Percentiles rank a stretch among this genome's conserved stretches.
Evolutionary conservation across 2,329 filamentous ascomycete genomes (phyloP).

Genomic region (Clonostachys chloroleuca): DNA sequence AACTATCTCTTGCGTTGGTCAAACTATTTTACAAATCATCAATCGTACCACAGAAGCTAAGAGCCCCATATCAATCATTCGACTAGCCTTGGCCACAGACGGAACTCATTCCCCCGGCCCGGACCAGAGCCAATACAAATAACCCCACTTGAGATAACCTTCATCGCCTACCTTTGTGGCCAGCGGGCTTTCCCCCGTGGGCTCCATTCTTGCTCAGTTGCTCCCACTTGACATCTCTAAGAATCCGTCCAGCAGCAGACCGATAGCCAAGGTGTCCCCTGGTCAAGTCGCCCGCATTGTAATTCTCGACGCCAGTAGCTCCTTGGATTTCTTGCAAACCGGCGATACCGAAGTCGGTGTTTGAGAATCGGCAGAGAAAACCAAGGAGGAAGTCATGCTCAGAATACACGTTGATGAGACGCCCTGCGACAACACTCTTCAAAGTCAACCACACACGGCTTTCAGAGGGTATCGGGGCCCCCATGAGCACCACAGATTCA

Average conservation of each 20-base stretch:
- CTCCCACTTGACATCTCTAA: conserved; percentile 66
- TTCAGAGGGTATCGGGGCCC: conserved; percentile 72
- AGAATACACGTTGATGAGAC: conserved; percentile 88
- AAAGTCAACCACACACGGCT: conserved; percentile 71
- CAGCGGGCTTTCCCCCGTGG: no score
- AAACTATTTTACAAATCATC: no score
- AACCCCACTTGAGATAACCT: no score
- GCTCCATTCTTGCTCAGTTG: conserved; percentile 40
- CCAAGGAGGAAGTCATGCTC: conserved; percentile 83
- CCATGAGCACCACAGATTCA: conserved; percentile 82
- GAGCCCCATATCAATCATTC: no score
- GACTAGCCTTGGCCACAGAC: no score
- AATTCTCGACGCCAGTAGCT: conserved; percentile 62
- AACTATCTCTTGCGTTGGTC: no score
- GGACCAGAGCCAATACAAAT: no score
- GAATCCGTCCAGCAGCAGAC: conserved; percentile 59
- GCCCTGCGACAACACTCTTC: conserved; percentile 73
- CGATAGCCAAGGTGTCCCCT: conserved; percentile 69
- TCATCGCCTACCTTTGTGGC: no score
- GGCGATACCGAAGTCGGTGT: conserved; percentile 77
- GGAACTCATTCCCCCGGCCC: no score
- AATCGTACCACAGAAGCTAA: no score
- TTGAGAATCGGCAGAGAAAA: conserved; percentile 81
- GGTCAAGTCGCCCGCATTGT: conserved; percentile 61
- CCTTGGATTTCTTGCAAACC: conserved; percentile 73